Percentiles rank a stretch among this genome's conserved stretches.
These are phyloP conservation scores for Aeschynomene evenia DNA, from an alignment of 306 rosid genomes.

Conservation along the genomic window DNA sequence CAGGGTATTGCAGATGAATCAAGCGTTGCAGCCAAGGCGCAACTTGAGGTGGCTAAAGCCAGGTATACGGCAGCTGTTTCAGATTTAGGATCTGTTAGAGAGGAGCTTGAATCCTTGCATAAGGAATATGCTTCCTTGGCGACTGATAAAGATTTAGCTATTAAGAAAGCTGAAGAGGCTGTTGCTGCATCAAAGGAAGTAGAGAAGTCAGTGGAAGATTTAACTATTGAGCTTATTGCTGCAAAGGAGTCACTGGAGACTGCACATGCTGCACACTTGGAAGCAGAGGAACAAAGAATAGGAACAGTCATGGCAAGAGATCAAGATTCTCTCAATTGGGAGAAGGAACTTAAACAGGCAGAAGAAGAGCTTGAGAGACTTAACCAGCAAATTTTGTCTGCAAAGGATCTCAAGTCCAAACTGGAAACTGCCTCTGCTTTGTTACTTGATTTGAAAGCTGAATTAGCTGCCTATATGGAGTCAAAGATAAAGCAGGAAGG, in stretches of 20 bases:
- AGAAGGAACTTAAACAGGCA: conserved; percentile 84
- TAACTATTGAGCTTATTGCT: conserved; percentile 84
- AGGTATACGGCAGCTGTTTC: conserved; percentile 75
- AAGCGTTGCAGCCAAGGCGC: conserved; percentile 97
- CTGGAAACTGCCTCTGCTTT: conserved; percentile 77
- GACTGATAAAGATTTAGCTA: conserved; percentile 69
- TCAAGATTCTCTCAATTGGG: conserved; percentile 93
- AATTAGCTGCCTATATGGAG: conserved; percentile 86
- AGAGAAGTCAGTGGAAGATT: conserved; percentile 91
- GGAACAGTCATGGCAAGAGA: conserved; percentile 94
- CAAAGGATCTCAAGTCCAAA: conserved; percentile 84
- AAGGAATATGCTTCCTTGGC: conserved; percentile 76
- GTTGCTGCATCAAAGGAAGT: conserved; percentile 80
- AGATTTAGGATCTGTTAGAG: conserved; percentile 74
- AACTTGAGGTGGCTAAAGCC: conserved; percentile 95
- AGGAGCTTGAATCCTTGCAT: conserved; percentile 66
- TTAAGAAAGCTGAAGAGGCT: conserved; percentile 80
- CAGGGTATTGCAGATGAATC: conserved; percentile 97
- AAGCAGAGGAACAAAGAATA: conserved; percentile 94
- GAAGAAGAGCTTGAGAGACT: conserved; percentile 87
- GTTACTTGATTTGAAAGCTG: conserved; percentile 80
- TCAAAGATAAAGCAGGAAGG: conserved; percentile 64
- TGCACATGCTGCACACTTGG: conserved; percentile 91
- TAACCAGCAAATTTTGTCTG: conserved; percentile 65
- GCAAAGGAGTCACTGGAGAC: conserved; percentile 81